Base-by-base conservation (phyloP, 441 rosid species). In the Erysimum pusillum region DNA sequence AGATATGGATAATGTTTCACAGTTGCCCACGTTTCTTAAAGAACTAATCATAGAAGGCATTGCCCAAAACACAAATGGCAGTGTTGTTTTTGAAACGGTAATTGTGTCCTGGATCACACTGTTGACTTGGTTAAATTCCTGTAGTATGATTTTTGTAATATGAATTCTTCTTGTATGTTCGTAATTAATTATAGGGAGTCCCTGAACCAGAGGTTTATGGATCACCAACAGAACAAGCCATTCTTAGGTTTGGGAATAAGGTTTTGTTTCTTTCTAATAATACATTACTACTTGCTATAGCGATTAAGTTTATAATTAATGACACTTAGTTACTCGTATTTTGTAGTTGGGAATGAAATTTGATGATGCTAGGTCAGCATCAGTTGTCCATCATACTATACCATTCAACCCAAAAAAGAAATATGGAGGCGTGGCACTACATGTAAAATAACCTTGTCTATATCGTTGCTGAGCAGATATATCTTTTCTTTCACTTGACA, bases 351-450 rank as follows among this genome's bases (percentile, higher is more conserved):
- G n/a, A n/a, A n/a, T n/a, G n/a, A n/a, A n/a, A n/a, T n/a, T n/a
- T 92, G 99, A 78, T 79, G 89, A 91, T 77, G n/a, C 79, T 36
- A 90, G 91, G 81, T 87, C 91, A 53, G 85, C 84, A 68, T 89
- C 94, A 39, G 63, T 22, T 56, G 85, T 87, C 74, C 87, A 83
- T 63, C 92, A 90, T 69, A 88, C 83, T 67, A n/a, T n/a, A n/a
- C 96, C 99, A 38, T 92, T 95, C 86, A 95, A 85, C 80, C 92
- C 98, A 13, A 93, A 92, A 76, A 92, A 89, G 80, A 95, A 95
- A 82, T 84, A 89, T 62, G 98, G 98, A 54, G 97, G 97, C 69
- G 96, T 92, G 83, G 99, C 97, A 15, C 39, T 92, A 60, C 15
- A 65, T 52, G 78, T 71, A 61, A 56, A 22, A 38, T 48, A 49